Conservation (phyloP, 305 asterid species). For the Euphrasia arctica region DNA sequence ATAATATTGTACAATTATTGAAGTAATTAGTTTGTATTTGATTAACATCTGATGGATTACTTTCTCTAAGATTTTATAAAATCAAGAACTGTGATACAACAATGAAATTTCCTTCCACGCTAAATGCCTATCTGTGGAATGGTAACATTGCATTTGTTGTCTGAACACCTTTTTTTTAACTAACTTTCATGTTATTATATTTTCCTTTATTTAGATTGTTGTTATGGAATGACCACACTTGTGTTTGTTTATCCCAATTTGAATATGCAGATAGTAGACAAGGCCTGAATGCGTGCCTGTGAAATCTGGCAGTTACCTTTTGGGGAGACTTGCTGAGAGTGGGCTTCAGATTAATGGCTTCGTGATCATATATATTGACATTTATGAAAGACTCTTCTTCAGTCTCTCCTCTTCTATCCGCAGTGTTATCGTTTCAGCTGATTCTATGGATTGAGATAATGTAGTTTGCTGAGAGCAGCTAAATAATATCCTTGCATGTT, state of each 20-base stretch:
- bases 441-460: constrained; percentile 25
- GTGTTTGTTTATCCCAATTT: constrained; percentile 13
- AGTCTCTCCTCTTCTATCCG: constrained; percentile 7
- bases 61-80: neutral
- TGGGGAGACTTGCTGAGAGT: too few relatives aligned
- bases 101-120: neutral
- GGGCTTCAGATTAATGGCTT: neutral
- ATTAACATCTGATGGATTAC: constrained; percentile 1
- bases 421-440: constrained; percentile 22
- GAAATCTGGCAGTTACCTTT: too few relatives aligned
- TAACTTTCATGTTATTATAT: neutral
- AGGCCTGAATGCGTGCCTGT: constrained; percentile 20
- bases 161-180: constrained; percentile 1
- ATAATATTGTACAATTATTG: constrained; percentile 12
- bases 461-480: constrained; percentile 8
- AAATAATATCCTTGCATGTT: constrained; percentile 18
- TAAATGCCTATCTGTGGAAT: constrained; percentile 4
- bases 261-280: constrained; percentile 36
- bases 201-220: neutral
- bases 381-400: constrained; percentile 17
- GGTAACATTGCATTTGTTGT: neutral
- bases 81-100: constrained; percentile 8
- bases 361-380: neutral
- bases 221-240: neutral
- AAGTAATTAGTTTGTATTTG: neutral